These are phyloP conservation scores for Termitomyces sp. DNA, from an alignment of 768 basidiomycete species.

Conservation along the genomic window DNA sequence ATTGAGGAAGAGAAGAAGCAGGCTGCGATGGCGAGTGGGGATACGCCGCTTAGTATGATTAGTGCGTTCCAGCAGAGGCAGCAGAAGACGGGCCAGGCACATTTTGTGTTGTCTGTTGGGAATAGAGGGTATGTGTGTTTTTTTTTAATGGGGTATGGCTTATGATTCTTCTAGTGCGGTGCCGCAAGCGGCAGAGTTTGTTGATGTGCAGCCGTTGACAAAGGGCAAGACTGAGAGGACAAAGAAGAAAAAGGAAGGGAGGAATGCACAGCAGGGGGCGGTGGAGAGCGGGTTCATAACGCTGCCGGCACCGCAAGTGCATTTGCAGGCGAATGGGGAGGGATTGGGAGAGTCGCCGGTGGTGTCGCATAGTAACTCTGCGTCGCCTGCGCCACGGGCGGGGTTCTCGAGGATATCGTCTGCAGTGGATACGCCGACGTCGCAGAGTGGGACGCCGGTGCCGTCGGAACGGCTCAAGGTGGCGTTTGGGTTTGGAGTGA, in stretches of 20 bases:
- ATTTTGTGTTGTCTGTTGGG: slow-evolving; percentile 92
- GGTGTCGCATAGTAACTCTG: slow-evolving; percentile 28
- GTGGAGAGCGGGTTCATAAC: slow-evolving; percentile 66
- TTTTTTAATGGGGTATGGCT: neutral
- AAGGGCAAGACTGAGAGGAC: slow-evolving; percentile 82
- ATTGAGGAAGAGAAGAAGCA: slow-evolving; percentile 97
- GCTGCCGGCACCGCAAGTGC: slow-evolving; percentile 51
- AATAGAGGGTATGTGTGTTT: slow-evolving; percentile 68
- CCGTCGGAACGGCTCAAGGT: slow-evolving; percentile 68
- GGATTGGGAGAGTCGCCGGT: slow-evolving; percentile 37
- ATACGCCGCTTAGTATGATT: slow-evolving; percentile 95
- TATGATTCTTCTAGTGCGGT: slow-evolving; percentile 54
- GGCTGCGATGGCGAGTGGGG: slow-evolving; percentile 89
- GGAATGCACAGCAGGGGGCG: slow-evolving; percentile 37
- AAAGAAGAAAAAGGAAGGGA: slow-evolving; percentile 77
- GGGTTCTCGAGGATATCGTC: slow-evolving; percentile 77
- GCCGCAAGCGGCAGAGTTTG: slow-evolving; percentile 77
- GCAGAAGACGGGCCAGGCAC: slow-evolving; percentile 91
- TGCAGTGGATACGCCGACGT: slow-evolving; percentile 42
- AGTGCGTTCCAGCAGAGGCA: slow-evolving; percentile 90
- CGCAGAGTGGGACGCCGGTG: slow-evolving; percentile 52
- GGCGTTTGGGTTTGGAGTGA: slow-evolving; percentile 70
- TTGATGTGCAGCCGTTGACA: slow-evolving; percentile 74
- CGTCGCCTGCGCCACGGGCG: slow-evolving; percentile 63
- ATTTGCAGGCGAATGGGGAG: slow-evolving; percentile 36